Conservation (phyloP, 495 filamentous ascomycete genomes). For the Glutinoglossum americanum region DNA sequence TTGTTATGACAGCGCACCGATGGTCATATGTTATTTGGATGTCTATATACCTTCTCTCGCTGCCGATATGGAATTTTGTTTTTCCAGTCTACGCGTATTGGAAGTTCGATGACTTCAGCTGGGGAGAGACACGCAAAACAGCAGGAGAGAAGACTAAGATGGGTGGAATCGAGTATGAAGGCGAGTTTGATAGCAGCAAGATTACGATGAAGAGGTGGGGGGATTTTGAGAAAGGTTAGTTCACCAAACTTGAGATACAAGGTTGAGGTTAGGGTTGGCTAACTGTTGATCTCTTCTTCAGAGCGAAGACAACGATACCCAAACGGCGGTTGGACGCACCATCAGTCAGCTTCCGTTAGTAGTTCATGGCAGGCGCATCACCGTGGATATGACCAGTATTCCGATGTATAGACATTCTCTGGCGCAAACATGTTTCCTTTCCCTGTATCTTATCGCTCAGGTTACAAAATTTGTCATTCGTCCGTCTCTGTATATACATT, state of each 20-base stretch:
- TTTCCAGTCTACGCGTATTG: slow-evolving; percentile 91
- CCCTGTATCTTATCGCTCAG: not conserved
- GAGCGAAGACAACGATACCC: not conserved
- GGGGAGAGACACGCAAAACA: slow-evolving; percentile 96
- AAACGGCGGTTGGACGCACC: not conserved
- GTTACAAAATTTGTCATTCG: not conserved
- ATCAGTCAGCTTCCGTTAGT: not conserved
- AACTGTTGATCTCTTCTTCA: not conserved
- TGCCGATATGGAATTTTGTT: slow-evolving; percentile 96
- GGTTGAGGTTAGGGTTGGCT: not conserved
- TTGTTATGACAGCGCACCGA: slow-evolving; percentile 88
- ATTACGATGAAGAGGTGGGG: slow-evolving; percentile 98
- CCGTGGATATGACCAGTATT: slow-evolving; percentile 2
- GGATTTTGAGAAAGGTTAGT: slow-evolving; percentile 72
- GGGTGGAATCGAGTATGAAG: slow-evolving; percentile 66
- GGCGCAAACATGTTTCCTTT: not conserved
- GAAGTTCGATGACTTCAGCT: slow-evolving; percentile 99
- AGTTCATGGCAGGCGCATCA: not conserved
- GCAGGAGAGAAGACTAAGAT: slow-evolving; percentile 72
- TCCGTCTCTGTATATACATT: not conserved
- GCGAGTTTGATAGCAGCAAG: slow-evolving; percentile 92
- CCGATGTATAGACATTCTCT: not conserved
- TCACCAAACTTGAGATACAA: not conserved
- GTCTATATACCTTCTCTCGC: slow-evolving; percentile 79
- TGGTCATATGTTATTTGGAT: slow-evolving; percentile 92